Evolutionary conservation across 805 yeast genomes (phyloP), one percentile per base, ranked within the genome.

Genomic region (Candida lessepsii): DNA sequence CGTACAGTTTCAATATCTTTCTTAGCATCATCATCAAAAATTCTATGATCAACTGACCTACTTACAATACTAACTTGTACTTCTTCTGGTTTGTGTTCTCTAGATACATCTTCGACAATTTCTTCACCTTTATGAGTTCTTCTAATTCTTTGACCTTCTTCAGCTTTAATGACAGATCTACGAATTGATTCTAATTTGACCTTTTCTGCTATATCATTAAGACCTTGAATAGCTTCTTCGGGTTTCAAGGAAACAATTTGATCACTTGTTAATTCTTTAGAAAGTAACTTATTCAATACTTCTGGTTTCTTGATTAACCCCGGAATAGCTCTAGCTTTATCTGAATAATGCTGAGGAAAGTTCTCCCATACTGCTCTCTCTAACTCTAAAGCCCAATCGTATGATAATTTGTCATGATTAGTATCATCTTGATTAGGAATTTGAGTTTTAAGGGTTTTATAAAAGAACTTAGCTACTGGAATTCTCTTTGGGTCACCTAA

Each of bases 111-210:
- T 41, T 84, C 95, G 5, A 86, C 72, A n/a, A 85, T 58, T 54
- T 85, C 90, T 46, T 89, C 96, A 18, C 96, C 96, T 58, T 84
- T 86, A 57, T 88, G 96, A 3, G 96, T 86, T 52, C 88, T 73
- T 49, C 87, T 72, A 48, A 86, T 78, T 32, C 81, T 73, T 13
- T 88, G 88, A 20, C 63, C 56, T 28, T 69, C 74, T 26, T 75
- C 78, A 17, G 61, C 72, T 30, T 81, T 80, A 36, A 89, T 63
- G 10, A 89, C 84, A 13, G 85, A 73, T 41, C 83, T 81, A 20
- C 79, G 70, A 40, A 86, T 77, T 24, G 83, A 76, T 57, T 85
- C 85, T 43, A 76, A 77, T 37, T 83, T 76, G 9, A 86, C 86
- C 35, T 77, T 76, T 47, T 81, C 84, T 13, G 89, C 90, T 41